A percentile compares a stretch with the other conserved stretches of the same genome.
Conservation (phyloP, 306 rosid species). For the Glycyrrhiza uralensis region DNA sequence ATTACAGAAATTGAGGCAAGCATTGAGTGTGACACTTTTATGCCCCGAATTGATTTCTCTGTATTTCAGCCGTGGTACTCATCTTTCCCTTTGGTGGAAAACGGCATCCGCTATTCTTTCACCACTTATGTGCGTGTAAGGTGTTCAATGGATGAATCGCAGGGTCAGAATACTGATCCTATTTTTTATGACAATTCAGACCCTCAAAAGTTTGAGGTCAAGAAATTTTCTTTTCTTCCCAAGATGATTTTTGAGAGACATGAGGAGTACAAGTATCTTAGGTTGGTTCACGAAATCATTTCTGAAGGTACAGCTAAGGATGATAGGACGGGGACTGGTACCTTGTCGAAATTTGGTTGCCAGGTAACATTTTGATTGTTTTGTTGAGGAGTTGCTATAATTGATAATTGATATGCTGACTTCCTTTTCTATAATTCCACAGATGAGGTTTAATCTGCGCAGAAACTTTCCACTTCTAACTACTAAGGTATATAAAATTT, state of each 20-base stretch:
- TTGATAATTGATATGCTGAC: slow-evolving; percentile 21
- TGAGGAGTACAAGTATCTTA: slow-evolving; percentile 78
- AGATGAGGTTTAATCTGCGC: slow-evolving; percentile 94
- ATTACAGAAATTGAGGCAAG: slow-evolving; percentile 72
- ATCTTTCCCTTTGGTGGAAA: slow-evolving; percentile 78
- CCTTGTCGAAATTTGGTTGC: slow-evolving; percentile 87
- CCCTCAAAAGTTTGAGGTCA: slow-evolving; percentile 53
- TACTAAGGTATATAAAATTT: slow-evolving; percentile 65
- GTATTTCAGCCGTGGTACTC: slow-evolving; percentile 93
- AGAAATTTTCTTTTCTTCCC: slow-evolving; percentile 81
- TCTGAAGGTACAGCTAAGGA: slow-evolving; percentile 77
- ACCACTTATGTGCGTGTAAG: slow-evolving; percentile 81
- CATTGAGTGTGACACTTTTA: slow-evolving; percentile 79
- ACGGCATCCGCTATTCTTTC: slow-evolving; percentile 61
- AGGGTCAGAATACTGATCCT: slow-evolving; percentile 43
- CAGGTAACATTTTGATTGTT: slow-evolving; percentile 56
- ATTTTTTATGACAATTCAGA: slow-evolving; percentile 30
- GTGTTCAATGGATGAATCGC: slow-evolving; percentile 49
- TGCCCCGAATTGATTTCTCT: slow-evolving; percentile 65
- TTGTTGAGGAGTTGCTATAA: slow-evolving; percentile 17
- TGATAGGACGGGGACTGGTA: slow-evolving; percentile 97
- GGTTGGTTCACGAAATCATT: slow-evolving; percentile 74
- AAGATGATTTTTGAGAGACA: slow-evolving; percentile 77
- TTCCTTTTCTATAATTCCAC: slow-evolving; percentile 22
- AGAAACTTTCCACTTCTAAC: slow-evolving; percentile 86